Evolutionary conservation across 495 filamentous ascomycete genomes (phyloP).

Genomic region (Xylaria castorea): DNA sequence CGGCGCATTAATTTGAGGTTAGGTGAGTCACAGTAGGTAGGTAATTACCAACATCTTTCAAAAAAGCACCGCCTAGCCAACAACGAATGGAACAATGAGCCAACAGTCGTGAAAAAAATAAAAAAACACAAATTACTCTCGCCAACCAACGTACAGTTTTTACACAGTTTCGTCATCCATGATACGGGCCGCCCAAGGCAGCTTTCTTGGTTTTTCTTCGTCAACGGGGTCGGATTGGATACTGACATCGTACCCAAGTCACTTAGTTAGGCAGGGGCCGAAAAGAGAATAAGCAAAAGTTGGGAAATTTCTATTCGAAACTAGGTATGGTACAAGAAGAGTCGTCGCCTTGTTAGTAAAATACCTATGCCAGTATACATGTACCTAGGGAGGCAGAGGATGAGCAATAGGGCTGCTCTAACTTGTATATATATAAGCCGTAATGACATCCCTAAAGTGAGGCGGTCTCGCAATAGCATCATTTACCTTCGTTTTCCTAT

Average conservation of each 20-base stretch:
- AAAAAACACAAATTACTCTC: neutral
- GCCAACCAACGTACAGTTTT: neutral
- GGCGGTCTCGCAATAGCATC: neutral
- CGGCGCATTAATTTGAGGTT: neutral
- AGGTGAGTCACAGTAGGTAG: neutral
- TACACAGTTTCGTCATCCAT: neutral
- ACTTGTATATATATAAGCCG: constrained; percentile 3
- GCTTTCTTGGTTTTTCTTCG: neutral
- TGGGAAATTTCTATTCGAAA: constrained; percentile 1
- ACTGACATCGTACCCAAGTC: neutral
- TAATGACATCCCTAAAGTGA: constrained; percentile 3
- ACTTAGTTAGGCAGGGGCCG: neutral
- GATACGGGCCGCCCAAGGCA: neutral
- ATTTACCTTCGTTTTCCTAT: neutral
- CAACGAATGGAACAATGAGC: constrained; percentile 1
- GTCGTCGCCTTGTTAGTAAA: no score
- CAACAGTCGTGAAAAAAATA: neutral
- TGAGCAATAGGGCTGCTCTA: neutral
- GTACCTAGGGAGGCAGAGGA: neutral
- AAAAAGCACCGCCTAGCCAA: neutral
- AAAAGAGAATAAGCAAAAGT: neutral
- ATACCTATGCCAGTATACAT: no score
- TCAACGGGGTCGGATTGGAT: neutral
- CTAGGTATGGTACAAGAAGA: neutral
- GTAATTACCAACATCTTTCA: constrained; percentile 1